Evolutionary conservation across 139 green algal genomes (phyloP), one percentile per base, ranked within the genome.

Genomic region (Diplosphaera chodatii): DNA sequence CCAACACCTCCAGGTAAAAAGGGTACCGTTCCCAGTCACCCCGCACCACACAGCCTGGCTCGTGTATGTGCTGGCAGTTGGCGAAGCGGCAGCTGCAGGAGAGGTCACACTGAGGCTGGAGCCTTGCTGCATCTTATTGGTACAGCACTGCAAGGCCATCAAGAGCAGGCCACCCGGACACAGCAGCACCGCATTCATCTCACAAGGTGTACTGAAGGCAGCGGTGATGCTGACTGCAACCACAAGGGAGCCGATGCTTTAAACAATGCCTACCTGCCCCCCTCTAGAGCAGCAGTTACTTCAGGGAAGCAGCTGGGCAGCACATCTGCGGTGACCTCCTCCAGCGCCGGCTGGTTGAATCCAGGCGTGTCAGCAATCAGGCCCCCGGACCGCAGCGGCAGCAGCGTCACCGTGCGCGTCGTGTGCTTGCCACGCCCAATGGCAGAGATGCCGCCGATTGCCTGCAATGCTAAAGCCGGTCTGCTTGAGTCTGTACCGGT

Each of bases 331-430:
- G 59, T 71, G 22, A 76, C 63, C 1, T 63, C 68, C 31, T 84
- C 73, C 3, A 80, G 32, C 13, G 66, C 28, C 16, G 93, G 93
- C 68, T 95, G 87, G 32, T 87, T 92, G 77, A 97, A 98, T 2
- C 94, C 94, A 0, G 94, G 94, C 0, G 92, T 97, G 77, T 99
- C 94, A 4, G 91, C 94, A 40, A 99, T 70, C 66, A 93, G 71
- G 21, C 92, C 94, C 1, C 88, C 91, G n/a, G 33, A 32, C 32
- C 56, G 73, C 71, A 97, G 75, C 67, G 80, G 48, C 16, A 98
- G 83, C 15, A 98, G 81, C 1, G 80, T 87, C 1, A 95, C 84
- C 34, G 88, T 83, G 20, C 93, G 88, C 1, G 95, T 98, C 20
- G 95, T 99, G 84, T 99, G 93, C 72, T 82, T 88, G 55, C 95